phyloP scores from a whole-genome alignment of 2,329 filamentous ascomycete species.

The Calonectria naviculata region DNA sequence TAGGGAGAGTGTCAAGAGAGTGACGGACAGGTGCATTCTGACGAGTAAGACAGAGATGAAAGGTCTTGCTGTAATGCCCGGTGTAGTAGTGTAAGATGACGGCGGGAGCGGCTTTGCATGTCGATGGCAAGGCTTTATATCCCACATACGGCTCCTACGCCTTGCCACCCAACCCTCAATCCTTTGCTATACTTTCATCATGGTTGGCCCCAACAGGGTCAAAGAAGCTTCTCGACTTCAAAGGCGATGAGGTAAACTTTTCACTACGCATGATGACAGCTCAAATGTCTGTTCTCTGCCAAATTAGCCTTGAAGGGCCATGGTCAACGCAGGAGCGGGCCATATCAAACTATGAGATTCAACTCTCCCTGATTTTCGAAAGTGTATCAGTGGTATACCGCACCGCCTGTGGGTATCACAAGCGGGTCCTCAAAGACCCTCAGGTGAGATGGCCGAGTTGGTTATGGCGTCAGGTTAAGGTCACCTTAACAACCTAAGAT shows the following conservation, averaged over 20 bases:
- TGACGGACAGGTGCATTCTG: constrained; percentile 6
- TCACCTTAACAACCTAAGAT: constrained; percentile 18
- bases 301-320: neutral
- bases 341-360: neutral
- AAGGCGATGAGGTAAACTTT: neutral
- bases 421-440: neutral
- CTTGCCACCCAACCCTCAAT: neutral
- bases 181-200: neutral
- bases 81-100: no score
- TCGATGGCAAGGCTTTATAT: neutral
- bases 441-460: constrained; percentile 17
- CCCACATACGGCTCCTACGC: no score
- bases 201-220: neutral
- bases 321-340: neutral
- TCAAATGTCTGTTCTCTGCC: neutral
- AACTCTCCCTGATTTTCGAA: neutral
- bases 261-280: neutral
- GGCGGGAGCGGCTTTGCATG: neutral
- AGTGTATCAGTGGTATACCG: neutral
- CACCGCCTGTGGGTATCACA: neutral
- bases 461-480: constrained; percentile 20
- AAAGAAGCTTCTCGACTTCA: neutral
- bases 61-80: neutral
- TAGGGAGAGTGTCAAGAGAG: neutral
- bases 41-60: neutral